These are phyloP conservation scores for Lodderomyces parapsilosis DNA, from an alignment of 1,139 yeast species.

Conservation along the genomic window DNA sequence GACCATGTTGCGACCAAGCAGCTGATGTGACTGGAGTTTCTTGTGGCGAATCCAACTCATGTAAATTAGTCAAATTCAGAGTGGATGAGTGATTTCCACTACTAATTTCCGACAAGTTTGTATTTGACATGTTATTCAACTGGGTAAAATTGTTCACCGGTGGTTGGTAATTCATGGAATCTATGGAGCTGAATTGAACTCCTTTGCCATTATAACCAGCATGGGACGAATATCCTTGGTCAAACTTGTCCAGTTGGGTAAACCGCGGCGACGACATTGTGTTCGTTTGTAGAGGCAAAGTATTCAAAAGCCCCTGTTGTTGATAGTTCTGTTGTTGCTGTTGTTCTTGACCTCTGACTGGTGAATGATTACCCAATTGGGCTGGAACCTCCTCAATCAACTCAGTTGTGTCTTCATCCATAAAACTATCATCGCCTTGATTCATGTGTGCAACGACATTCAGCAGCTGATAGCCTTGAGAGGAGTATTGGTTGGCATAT, in stretches of 20 bases:
- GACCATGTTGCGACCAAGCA: slow-evolving; percentile 8
- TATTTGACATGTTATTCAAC: slow-evolving; percentile 39
- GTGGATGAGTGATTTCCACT: slow-evolving; percentile 28
- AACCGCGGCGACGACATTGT: slow-evolving; percentile 14
- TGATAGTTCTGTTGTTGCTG: slow-evolving; percentile 13
- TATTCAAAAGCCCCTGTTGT: slow-evolving; percentile 8
- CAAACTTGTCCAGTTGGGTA: slow-evolving; percentile 9
- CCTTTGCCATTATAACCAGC: slow-evolving; percentile 9
- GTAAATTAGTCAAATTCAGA: slow-evolving; percentile 13
- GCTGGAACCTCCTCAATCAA: slow-evolving; percentile 20
- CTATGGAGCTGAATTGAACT: slow-evolving; percentile 38
- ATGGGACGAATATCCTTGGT: slow-evolving; percentile 2
- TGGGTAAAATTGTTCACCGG: slow-evolving; percentile 44
- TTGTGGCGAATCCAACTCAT: slow-evolving; percentile 18
- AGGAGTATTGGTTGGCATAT: slow-evolving; percentile 10
- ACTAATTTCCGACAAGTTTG: slow-evolving; percentile 39
- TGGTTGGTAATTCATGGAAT: slow-evolving; percentile 39
- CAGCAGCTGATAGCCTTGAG: slow-evolving; percentile 8
- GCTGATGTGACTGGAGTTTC: slow-evolving; percentile 12
- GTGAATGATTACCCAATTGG: slow-evolving; percentile 16
- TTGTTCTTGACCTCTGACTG: slow-evolving; percentile 18
- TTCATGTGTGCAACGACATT: slow-evolving; percentile 1
- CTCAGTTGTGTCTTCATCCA: slow-evolving; percentile 42
- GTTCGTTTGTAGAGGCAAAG: slow-evolving; percentile 2
- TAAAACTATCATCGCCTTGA: slow-evolving; percentile 30